Percentiles rank a stretch among this genome's conserved stretches.
Evolutionary conservation across 139 green algal genomes (phyloP).

Genomic region (Gonium pectorale): DNA sequence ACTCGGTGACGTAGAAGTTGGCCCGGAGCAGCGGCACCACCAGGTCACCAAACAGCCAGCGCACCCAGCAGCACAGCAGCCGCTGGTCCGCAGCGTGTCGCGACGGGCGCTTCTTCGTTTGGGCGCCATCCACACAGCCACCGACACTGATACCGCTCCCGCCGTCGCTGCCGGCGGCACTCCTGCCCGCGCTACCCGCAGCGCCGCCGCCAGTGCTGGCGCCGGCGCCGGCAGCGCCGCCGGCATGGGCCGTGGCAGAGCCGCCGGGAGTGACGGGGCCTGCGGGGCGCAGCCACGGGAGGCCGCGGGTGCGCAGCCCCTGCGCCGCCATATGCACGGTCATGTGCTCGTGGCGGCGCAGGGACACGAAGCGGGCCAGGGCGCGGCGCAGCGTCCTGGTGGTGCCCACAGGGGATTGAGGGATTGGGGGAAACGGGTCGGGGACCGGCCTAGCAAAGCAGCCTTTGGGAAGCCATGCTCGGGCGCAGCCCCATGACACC

Average conservation of each 20-base stretch:
- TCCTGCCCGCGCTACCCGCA: background rate
- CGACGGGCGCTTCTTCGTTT: background rate
- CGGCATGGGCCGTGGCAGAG: background rate
- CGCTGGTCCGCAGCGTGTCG: conserved; percentile 29
- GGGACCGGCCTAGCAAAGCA: too few species aligned
- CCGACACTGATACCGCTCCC: background rate
- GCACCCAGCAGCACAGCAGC: conserved; percentile 72
- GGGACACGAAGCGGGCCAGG: conserved; percentile 64
- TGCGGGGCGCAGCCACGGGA: conserved; percentile 63
- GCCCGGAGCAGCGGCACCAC: conserved; percentile 85
- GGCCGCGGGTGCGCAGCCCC: conserved; percentile 52
- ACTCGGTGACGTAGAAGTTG: conserved; percentile 94
- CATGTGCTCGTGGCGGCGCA: conserved; percentile 82
- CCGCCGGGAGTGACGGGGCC: too few species aligned
- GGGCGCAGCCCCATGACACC: too few species aligned
- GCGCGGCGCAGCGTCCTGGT: conserved; percentile 47
- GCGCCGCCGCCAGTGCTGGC: background rate
- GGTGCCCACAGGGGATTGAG: too few species aligned
- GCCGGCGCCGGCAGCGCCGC: too few species aligned
- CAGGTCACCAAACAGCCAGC: conserved; percentile 80
- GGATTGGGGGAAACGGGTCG: too few species aligned
- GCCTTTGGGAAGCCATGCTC: too few species aligned
- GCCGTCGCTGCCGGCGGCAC: background rate
- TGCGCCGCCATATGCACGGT: conserved; percentile 70
- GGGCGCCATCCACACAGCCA: background rate